phyloP scores from a whole-genome alignment of 2,329 filamentous ascomycete species.

The Venturia carpophila region DNA sequence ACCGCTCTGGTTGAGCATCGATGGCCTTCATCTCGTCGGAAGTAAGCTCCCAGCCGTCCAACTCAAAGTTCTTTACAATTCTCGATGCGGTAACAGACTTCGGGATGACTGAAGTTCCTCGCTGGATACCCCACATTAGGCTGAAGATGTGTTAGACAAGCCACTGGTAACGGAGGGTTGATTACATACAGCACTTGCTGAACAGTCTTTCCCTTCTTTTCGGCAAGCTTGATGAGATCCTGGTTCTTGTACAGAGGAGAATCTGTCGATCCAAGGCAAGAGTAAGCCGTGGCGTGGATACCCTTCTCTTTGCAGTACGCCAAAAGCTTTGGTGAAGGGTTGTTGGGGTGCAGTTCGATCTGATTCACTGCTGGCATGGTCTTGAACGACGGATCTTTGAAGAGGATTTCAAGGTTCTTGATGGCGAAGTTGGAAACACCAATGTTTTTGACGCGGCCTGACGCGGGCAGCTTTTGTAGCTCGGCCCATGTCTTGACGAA shows the following conservation, averaged over 20 bases:
- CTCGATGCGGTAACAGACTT: conserved; percentile 69
- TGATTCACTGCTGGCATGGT: conserved; percentile 67
- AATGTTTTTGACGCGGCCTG: conserved; percentile 69
- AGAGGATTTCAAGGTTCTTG: conserved; percentile 64
- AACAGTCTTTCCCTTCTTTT: conserved; percentile 57
- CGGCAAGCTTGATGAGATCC: conserved; percentile 54
- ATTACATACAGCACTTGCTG: conserved; percentile 58
- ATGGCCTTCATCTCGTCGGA: conserved; percentile 65
- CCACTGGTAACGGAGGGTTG: neutral
- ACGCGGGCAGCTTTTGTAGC: conserved; percentile 60
- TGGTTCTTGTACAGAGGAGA: conserved; percentile 62
- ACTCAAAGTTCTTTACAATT: conserved; percentile 68
- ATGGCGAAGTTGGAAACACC: conserved; percentile 83
- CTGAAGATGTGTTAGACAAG: conserved; percentile 18
- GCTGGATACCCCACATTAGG: conserved; percentile 70
- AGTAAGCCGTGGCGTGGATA: conserved; percentile 69
- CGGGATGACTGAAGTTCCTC: conserved; percentile 76
- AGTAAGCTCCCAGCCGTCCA: conserved; percentile 64
- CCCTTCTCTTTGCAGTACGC: conserved; percentile 64
- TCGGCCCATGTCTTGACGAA: conserved; percentile 40
- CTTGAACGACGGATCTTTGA: conserved; percentile 57
- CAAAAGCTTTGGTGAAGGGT: conserved; percentile 72
- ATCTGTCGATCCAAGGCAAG: conserved; percentile 62
- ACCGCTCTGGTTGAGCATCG: conserved; percentile 61
- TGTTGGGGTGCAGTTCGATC: conserved; percentile 72